Conservation (phyloP, 73 alveolate genomes). For the Paramecium sexaurelia region DNA sequence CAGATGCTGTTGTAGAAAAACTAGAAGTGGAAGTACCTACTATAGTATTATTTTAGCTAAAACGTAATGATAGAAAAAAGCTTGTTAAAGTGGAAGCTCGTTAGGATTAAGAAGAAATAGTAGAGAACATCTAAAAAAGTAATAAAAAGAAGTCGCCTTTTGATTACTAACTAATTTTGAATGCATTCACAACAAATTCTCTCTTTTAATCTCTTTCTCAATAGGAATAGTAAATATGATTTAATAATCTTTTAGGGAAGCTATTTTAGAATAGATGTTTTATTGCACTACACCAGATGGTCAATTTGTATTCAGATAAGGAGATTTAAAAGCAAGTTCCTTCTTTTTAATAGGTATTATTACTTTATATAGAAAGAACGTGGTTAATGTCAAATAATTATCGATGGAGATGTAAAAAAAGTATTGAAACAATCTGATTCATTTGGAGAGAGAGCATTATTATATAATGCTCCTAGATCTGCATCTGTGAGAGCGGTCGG, state of each 20-base stretch:
- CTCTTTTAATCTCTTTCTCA: neutral
- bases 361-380: neutral
- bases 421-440: constrained; percentile 60
- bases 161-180: constrained; percentile 36
- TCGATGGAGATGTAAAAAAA: constrained; percentile 54
- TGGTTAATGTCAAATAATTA: constrained; percentile 32
- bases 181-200: neutral
- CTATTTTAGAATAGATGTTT: constrained; percentile 47
- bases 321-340: constrained; percentile 52
- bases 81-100: constrained; percentile 42
- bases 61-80: constrained; percentile 34
- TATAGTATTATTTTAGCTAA: neutral
- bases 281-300: constrained; percentile 54
- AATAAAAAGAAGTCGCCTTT: constrained; percentile 48
- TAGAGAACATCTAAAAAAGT: constrained; percentile 28
- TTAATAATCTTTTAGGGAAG: constrained; percentile 13
- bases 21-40: constrained; percentile 22
- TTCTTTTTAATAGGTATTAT: constrained; percentile 31
- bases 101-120: constrained; percentile 27
- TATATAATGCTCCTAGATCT: constrained; percentile 72
- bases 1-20: constrained; percentile 5
- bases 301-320: constrained; percentile 32
- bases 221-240: constrained; percentile 12
- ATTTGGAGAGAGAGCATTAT: constrained; percentile 76
- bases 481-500: constrained; percentile 58